Evolutionary conservation across 2,329 filamentous ascomycete genomes (phyloP).

Genomic region (Ascochyta fabae): DNA sequence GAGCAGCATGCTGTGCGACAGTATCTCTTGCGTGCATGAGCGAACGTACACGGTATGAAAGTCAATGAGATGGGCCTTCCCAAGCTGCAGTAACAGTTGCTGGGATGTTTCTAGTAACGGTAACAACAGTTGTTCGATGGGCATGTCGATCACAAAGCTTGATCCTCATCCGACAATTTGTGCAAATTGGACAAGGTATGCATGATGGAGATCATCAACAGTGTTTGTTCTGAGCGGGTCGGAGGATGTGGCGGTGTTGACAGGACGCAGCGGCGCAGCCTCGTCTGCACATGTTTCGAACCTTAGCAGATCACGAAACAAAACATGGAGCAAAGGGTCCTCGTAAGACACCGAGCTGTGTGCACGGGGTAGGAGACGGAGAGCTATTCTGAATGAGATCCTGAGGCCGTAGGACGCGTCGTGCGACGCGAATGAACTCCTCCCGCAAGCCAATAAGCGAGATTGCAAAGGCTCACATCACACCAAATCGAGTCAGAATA

Average conservation of each 20-base stretch:
- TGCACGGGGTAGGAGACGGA: constrained; percentile 3
- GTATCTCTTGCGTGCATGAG: no score
- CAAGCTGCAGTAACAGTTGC: not conserved
- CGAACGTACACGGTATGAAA: not conserved
- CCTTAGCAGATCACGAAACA: constrained; percentile 8
- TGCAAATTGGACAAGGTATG: not conserved
- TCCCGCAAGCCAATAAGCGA: constrained; percentile 11
- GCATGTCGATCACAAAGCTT: constrained; percentile 4
- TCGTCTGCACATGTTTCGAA: constrained; percentile 6
- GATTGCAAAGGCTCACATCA: constrained; percentile 15
- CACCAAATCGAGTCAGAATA: constrained; percentile 7
- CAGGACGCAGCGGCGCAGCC: constrained; percentile 10
- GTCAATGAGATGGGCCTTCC: constrained; percentile 1
- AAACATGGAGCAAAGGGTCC: constrained; percentile 13
- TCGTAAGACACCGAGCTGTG: constrained; percentile 4
- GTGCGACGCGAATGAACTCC: constrained; percentile 7
- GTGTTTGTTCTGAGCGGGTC: not conserved
- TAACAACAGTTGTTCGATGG: not conserved
- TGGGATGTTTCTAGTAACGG: not conserved
- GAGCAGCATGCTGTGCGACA: not conserved
- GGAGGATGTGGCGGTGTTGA: constrained; percentile 11
- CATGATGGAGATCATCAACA: constrained; percentile 2
- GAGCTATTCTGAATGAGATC: not conserved
- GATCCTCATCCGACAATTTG: not conserved
- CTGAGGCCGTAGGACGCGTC: constrained; percentile 2